Conservation (phyloP, 257 asterid genomes). For the Salvia splendens region DNA sequence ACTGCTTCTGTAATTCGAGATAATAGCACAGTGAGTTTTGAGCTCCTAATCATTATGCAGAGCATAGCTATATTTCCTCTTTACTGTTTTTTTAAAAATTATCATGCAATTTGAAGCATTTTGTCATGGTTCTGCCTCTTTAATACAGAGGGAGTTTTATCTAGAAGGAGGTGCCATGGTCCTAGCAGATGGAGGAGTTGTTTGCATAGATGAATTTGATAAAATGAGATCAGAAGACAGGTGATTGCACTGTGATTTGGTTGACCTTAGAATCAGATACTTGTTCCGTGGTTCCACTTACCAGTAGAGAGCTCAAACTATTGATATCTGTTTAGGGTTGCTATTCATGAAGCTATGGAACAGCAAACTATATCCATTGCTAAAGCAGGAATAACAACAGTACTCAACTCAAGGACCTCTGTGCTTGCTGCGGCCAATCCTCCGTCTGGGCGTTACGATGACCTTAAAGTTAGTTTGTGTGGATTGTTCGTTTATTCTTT, state of each 20-base stretch:
- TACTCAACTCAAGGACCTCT: constrained; percentile 98
- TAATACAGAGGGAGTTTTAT: constrained; percentile 87
- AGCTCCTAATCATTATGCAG: constrained; percentile 19
- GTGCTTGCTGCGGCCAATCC: constrained; percentile 99
- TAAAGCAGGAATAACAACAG: constrained; percentile 98
- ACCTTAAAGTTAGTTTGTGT: constrained; percentile 65
- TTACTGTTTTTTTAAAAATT: background rate
- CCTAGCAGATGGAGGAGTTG: constrained; percentile 99
- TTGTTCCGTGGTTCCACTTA: constrained; percentile 15
- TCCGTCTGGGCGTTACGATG: constrained; percentile 98
- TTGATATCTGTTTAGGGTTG: constrained; percentile 66
- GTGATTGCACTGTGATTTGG: constrained; percentile 36
- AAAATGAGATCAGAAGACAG: constrained; percentile 99
- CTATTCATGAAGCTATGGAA: constrained; percentile 99
- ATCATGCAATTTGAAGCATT: constrained; percentile 10
- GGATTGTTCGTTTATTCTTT: background rate
- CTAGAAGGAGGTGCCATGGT: constrained; percentile 99
- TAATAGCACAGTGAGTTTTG: constrained; percentile 80
- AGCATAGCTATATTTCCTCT: constrained; percentile 3
- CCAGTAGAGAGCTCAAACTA: constrained; percentile 24
- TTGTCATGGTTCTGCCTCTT: constrained; percentile 25
- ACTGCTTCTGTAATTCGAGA: constrained; percentile 98
- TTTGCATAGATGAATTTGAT: constrained; percentile 97
- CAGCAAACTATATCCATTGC: constrained; percentile 99
- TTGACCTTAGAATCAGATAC: constrained; percentile 19